phyloP scores from a whole-genome alignment of 1,284 basidiomycete species.

The Hymenochaete sp. region DNA sequence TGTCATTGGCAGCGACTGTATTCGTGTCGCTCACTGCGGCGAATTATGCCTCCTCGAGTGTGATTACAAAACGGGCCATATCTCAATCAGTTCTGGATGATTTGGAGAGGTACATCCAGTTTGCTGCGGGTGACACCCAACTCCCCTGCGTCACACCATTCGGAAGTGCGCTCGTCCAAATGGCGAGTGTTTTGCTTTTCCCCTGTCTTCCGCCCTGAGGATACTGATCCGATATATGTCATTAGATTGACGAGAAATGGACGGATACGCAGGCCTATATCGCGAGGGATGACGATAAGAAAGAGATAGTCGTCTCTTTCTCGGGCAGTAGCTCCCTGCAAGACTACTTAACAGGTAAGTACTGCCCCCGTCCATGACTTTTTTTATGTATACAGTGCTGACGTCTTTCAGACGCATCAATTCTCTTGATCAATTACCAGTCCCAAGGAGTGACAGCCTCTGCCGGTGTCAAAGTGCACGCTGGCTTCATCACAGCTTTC shows the following conservation, averaged over 20 bases:
- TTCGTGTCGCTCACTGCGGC: too few relatives aligned
- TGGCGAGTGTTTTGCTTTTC: conserved; percentile 6
- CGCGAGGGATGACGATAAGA: conserved; percentile 7
- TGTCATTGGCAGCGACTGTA: too few relatives aligned
- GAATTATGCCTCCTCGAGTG: too few relatives aligned
- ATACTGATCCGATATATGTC: neutral
- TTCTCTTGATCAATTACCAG: conserved; percentile 5
- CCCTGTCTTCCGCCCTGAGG: too few relatives aligned
- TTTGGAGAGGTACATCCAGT: conserved; percentile 17
- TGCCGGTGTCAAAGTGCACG: neutral
- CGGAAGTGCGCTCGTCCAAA: conserved; percentile 15
- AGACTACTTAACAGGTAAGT: conserved; percentile 15
- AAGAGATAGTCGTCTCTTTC: conserved; percentile 9
- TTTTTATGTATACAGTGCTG: neutral
- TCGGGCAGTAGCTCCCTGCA: conserved; percentile 3
- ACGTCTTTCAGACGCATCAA: conserved; percentile 4
- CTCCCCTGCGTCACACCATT: conserved; percentile 14
- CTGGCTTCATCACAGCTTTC: conserved; percentile 13
- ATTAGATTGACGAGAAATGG: conserved; percentile 7
- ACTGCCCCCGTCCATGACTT: neutral
- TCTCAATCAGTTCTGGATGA: conserved; percentile 16
- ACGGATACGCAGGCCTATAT: conserved; percentile 14
- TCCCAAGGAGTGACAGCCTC: conserved; percentile 10
- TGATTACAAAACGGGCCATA: conserved; percentile 7
- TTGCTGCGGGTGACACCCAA: conserved; percentile 18